Evolutionary conservation across 441 rosid species (phyloP).

Genomic region (Gossypium trilobum): DNA sequence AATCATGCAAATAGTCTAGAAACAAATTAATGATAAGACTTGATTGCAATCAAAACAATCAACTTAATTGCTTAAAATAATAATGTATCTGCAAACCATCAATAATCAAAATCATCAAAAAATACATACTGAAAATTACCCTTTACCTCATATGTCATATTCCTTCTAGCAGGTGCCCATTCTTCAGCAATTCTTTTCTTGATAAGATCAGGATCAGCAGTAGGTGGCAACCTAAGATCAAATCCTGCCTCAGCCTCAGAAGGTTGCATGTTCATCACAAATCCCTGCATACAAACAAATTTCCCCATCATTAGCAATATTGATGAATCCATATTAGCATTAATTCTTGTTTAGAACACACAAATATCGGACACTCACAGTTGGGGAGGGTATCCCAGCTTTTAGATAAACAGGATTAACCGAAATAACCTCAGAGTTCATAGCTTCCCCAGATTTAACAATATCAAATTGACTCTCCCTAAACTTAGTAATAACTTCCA

Average conservation of each 20-base stretch:
- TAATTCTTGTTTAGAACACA: background rate
- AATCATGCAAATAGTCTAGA: background rate
- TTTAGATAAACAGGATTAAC: slow-evolving; percentile 75
- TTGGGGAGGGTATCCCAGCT: slow-evolving; percentile 63
- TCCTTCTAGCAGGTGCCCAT: slow-evolving; percentile 75
- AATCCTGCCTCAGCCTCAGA: slow-evolving; percentile 91
- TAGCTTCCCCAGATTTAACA: slow-evolving; percentile 64
- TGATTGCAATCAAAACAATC: background rate
- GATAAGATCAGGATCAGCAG: slow-evolving; percentile 52
- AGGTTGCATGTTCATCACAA: slow-evolving; percentile 88
- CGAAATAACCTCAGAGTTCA: slow-evolving; percentile 61
- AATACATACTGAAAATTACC: background rate
- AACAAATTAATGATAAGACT: background rate
- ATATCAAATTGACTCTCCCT: slow-evolving; percentile 65
- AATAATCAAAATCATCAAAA: background rate
- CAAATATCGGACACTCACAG: slow-evolving; percentile 21
- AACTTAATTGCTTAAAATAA: background rate
- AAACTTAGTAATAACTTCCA: slow-evolving; percentile 52
- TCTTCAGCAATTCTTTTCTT: slow-evolving; percentile 60
- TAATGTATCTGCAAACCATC: background rate
- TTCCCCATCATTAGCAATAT: background rate
- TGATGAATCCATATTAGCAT: background rate
- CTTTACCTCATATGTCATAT: slow-evolving; percentile 58
- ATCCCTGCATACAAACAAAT: slow-evolving; percentile 38
- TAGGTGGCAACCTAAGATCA: slow-evolving; percentile 73